A percentile compares a stretch with the other conserved stretches of the same genome.
These are phyloP conservation scores for Debaryomycetaceae sp. DNA, from an alignment of 1,139 yeast species.

Conservation along the genomic window DNA sequence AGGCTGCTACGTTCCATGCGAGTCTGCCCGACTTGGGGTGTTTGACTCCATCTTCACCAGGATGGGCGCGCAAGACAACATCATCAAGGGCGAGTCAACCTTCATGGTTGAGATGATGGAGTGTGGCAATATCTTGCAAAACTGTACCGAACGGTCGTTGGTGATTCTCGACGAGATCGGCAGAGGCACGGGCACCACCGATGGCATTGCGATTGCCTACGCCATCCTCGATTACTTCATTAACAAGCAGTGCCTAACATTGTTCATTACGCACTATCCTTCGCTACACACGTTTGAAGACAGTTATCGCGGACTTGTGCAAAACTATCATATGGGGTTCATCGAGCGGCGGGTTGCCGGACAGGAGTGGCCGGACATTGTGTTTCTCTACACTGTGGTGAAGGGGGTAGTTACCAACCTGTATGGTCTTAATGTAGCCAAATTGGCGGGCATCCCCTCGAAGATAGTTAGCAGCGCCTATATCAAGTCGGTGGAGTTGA, in stretches of 20 bases:
- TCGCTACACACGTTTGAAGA: slow-evolving; percentile 52
- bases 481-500: slow-evolving; percentile 39
- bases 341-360: slow-evolving; percentile 33
- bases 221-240: slow-evolving; percentile 67
- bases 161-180: slow-evolving; percentile 85
- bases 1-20: slow-evolving; percentile 43
- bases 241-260: slow-evolving; percentile 32
- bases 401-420: slow-evolving; percentile 61
- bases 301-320: slow-evolving; percentile 35
- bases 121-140: slow-evolving; percentile 50
- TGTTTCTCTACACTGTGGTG: slow-evolving; percentile 60
- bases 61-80: slow-evolving; percentile 75
- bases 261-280: slow-evolving; percentile 91
- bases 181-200: slow-evolving; percentile 82
- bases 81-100: slow-evolving; percentile 65
- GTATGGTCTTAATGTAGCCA: slow-evolving; percentile 78
- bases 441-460: slow-evolving; percentile 57
- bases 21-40: slow-evolving; percentile 48
- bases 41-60: slow-evolving; percentile 54
- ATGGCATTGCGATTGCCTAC: slow-evolving; percentile 85
- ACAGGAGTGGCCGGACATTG: slow-evolving; percentile 37
- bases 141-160: slow-evolving; percentile 45
- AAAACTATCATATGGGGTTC: slow-evolving; percentile 76
- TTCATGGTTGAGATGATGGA: slow-evolving; percentile 74
- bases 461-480: slow-evolving; percentile 48